Evolutionary conservation across 352 stramenopile genomes (phyloP).

Genomic region (Globisporangium perplexum): DNA sequence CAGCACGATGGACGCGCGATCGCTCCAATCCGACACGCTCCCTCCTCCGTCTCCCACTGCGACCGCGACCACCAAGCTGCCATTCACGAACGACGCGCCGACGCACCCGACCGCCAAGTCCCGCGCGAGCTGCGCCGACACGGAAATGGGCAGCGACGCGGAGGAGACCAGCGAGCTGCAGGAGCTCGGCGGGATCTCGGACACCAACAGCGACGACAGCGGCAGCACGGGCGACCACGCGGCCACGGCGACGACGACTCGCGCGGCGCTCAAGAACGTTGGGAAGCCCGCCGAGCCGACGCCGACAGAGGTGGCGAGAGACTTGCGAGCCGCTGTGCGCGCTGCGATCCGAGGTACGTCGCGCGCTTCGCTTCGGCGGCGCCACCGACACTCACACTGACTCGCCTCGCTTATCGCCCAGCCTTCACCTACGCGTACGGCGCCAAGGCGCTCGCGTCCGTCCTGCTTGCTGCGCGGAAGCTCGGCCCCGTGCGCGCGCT

Average conservation of each 20-base stretch:
- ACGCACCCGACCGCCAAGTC: slow-evolving; percentile 38
- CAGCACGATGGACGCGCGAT: background rate
- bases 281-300: slow-evolving; percentile 21
- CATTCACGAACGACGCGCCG: slow-evolving; percentile 9
- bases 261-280: slow-evolving; percentile 15
- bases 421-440: background rate
- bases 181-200: background rate
- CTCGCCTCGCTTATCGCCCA: too few relatives aligned
- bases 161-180: slow-evolving; percentile 4
- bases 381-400: too few relatives aligned
- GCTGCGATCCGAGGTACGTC: slow-evolving; percentile 25
- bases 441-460: background rate
- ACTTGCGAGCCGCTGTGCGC: slow-evolving; percentile 39
- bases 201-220: background rate
- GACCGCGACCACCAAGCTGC: too few relatives aligned
- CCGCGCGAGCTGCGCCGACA: slow-evolving; percentile 11
- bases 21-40: too few relatives aligned
- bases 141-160: slow-evolving; percentile 5
- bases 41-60: background rate
- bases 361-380: background rate
- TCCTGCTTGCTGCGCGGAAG: background rate
- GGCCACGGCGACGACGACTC: slow-evolving; percentile 21
- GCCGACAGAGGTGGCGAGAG: slow-evolving; percentile 22
- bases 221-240: background rate
- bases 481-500: background rate